Evolutionary conservation across 768 basidiomycete genomes (phyloP).

Genomic region (Suillus decipiens): DNA sequence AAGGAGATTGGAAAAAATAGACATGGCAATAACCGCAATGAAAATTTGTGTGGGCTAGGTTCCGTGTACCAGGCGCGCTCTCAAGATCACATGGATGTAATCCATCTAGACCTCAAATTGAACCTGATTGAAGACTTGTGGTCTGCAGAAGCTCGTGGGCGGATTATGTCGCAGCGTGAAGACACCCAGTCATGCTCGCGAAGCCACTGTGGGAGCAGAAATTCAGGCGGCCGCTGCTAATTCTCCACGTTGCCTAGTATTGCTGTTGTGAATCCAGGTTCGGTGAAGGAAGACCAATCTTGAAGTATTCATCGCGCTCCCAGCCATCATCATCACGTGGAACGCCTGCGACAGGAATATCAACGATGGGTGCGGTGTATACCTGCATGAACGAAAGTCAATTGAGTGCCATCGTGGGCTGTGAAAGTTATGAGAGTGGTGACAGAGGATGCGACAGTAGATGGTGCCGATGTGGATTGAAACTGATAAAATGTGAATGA

Average conservation of each 20-base stretch:
- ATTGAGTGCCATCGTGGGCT: neutral
- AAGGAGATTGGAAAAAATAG: neutral
- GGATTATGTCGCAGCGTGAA: neutral
- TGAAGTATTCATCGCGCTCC: neutral
- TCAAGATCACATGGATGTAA: neutral
- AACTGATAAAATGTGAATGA: neutral
- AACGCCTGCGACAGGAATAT: neutral
- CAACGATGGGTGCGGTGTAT: neutral
- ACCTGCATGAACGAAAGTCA: neutral
- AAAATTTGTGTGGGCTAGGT: neutral
- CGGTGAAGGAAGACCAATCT: neutral
- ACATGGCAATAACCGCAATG: neutral
- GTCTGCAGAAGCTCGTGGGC: neutral
- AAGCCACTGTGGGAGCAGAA: neutral
- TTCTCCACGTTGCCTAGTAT: neutral
- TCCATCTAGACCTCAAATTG: neutral
- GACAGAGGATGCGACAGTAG: neutral
- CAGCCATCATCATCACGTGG: neutral
- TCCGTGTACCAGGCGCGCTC: neutral
- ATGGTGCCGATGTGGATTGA: neutral
- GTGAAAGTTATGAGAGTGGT: neutral
- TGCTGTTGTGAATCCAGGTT: neutral
- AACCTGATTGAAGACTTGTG: neutral
- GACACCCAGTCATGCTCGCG: neutral
- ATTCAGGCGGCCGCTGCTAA: neutral